A percentile compares a stretch with the other conserved stretches of the same genome.
Conservation (phyloP, 1,139 yeast genomes). For the Taphrina deformans region DNA sequence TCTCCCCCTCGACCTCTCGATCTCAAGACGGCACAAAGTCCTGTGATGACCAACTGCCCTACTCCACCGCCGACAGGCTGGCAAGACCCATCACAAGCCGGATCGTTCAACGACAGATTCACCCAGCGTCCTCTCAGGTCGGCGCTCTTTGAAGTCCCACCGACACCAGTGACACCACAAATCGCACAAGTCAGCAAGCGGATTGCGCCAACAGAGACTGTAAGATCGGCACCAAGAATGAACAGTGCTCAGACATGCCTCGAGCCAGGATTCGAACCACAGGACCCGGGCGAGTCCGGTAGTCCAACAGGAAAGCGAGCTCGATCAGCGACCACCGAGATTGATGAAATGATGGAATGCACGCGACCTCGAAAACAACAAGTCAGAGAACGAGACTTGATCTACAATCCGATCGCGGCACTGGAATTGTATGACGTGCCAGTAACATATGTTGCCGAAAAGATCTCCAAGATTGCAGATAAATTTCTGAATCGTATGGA, state of each 20-base stretch:
- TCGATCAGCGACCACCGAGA: background rate
- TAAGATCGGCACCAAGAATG: background rate
- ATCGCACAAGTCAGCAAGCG: background rate
- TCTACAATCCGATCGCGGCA: background rate
- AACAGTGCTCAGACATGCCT: background rate
- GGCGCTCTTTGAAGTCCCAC: background rate
- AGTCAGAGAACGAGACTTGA: background rate
- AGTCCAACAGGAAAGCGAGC: background rate
- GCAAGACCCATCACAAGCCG: background rate
- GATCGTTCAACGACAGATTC: background rate
- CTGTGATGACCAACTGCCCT: background rate
- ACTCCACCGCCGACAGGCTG: slow-evolving; percentile 3
- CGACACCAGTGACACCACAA: background rate
- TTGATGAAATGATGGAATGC: background rate
- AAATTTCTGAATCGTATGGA: background rate
- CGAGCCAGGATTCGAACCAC: background rate
- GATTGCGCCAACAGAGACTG: background rate
- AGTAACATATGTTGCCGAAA: background rate
- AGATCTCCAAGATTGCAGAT: background rate
- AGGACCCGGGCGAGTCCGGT: background rate
- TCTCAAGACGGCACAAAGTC: background rate
- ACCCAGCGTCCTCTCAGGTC: background rate
- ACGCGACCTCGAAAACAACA: background rate
- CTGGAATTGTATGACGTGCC: slow-evolving; percentile 2
- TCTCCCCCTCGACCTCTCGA: slow-evolving; percentile 1